A percentile compares a stretch with the other conserved stretches of the same genome.
Evolutionary conservation across 2,329 filamentous ascomycete genomes (phyloP).

Genomic region (Penicillium sp.): DNA sequence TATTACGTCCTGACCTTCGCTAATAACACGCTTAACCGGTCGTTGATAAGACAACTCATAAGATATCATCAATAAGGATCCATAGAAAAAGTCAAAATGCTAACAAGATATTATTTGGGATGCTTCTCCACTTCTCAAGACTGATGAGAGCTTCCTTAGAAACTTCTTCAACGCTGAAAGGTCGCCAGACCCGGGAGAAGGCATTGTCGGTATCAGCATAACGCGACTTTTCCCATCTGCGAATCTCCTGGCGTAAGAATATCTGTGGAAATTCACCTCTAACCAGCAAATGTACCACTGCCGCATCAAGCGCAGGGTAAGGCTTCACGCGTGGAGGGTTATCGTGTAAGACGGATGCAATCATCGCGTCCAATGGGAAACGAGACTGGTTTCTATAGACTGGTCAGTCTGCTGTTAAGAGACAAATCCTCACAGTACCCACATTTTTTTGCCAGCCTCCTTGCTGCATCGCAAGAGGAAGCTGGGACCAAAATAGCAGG

Average conservation of each 20-base stretch:
- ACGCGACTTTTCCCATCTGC: not conserved
- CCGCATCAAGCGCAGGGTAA: constrained; percentile 9
- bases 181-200: not conserved
- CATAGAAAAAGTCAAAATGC: too few relatives aligned
- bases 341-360: not conserved
- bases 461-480: not conserved
- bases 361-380: not conserved
- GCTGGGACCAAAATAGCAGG: not conserved
- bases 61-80: too few relatives aligned
- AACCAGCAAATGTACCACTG: constrained; percentile 8
- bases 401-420: not conserved
- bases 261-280: not conserved
- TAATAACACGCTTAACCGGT: too few relatives aligned
- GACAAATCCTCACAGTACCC: not conserved
- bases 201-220: too few relatives aligned
- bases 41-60: too few relatives aligned
- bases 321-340: not conserved
- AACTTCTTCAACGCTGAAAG: not conserved
- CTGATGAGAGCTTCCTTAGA: too few relatives aligned
- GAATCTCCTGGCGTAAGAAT: not conserved
- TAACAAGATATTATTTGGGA: too few relatives aligned
- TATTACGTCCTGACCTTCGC: too few relatives aligned
- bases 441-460: not conserved
- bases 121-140: too few relatives aligned
- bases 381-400: not conserved